Conservation (phyloP, 106 monocot genomes). For the Dendrobium officinale region DNA sequence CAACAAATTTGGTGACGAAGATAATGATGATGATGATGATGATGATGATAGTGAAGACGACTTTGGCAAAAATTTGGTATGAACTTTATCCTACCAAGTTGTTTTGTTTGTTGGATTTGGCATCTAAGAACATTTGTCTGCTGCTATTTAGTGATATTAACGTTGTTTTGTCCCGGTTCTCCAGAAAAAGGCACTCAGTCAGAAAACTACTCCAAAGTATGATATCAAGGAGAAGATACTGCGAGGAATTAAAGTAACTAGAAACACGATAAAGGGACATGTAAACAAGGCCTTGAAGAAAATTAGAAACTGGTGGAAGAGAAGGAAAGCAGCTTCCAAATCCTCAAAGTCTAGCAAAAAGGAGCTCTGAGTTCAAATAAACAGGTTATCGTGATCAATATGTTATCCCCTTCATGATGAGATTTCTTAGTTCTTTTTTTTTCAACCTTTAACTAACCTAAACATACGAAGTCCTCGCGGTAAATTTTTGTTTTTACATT, state of each 20-base stretch:
- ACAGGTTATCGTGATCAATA: not conserved
- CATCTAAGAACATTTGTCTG: too few species aligned
- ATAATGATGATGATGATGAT: slow-evolving; percentile 62
- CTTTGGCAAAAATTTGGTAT: slow-evolving; percentile 73
- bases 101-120: not conserved
- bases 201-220: slow-evolving; percentile 38
- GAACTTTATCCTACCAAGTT: not conserved
- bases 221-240: slow-evolving; percentile 59
- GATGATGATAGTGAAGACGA: slow-evolving; percentile 45
- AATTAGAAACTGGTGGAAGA: slow-evolving; percentile 65
- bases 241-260: slow-evolving; percentile 26
- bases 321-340: slow-evolving; percentile 18
- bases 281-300: slow-evolving; percentile 30
- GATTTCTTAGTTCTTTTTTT: not conserved
- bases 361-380: not conserved
- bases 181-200: slow-evolving; percentile 58
- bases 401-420: not conserved
- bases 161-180: not conserved
- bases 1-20: slow-evolving; percentile 54
- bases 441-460: not conserved
- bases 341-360: slow-evolving; percentile 23
- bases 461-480: not conserved
- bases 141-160: not conserved
- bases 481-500: not conserved
- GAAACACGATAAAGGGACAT: slow-evolving; percentile 31